Base-by-base conservation (phyloP, 2,329 filamentous ascomycete genomes). In the Colletotrichum sojae region DNA sequence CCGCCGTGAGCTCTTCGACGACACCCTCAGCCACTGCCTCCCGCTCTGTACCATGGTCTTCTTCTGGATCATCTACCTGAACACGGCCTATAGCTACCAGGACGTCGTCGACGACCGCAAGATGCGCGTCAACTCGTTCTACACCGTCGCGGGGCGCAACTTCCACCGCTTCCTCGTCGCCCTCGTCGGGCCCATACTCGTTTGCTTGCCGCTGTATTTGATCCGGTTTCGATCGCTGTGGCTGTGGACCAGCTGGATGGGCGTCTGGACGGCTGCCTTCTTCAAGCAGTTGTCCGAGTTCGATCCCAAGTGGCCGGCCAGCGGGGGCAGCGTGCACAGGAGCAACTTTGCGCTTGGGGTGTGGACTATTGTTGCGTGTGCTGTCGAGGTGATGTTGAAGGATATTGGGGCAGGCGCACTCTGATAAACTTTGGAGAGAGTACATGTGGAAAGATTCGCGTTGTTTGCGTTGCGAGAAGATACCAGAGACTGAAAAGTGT, bases 21-120 rank as follows among this genome's bases (percentile, higher is more conserved):
- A 74, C 43, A 73, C 70, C 2, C 45, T 52, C 22, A 48, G 46
- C 18, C 67, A 71, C 13, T 74, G 72, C 46, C 61, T 74, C 13
- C 72, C 73, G 4, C 67, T 75, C 8, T 74, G 73, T 45, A 75
- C 70, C 51, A 74, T 73, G 63, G 70, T 71, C 6, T 75, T 73
- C 71, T 66, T 76, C 63, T 77, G 74, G 75, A 75, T 75, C 54
- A 73, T 75, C 18, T 75, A 73, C 65, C 61, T 75, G 12, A 74
- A 72, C 22, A 75, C 73, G 4, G 73, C 73, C 0, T 74, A 75
- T 49, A 75, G 73, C 58, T 74, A 75, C 18, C 73, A 74, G 43
- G 73, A 75, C 31, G 57, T 73, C 4, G 65, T 72, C 10, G 73
- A 75, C 27, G 73, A 75, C n/a, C 70, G 59, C 9, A 74, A 75